phyloP scores from a whole-genome alignment of 768 basidiomycete species.

The Pleurotus tuber-regium region DNA sequence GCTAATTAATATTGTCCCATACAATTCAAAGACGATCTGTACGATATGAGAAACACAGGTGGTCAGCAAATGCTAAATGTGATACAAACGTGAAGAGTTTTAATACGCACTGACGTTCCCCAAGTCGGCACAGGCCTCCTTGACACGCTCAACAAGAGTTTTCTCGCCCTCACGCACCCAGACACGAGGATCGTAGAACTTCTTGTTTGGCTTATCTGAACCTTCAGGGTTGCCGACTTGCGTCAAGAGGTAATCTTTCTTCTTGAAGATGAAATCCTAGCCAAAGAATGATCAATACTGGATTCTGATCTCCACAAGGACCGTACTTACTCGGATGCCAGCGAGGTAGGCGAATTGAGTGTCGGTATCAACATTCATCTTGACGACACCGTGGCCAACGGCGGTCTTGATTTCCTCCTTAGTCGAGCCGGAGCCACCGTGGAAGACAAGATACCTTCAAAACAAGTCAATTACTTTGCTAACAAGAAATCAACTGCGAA shows the following conservation, averaged over 20 bases:
- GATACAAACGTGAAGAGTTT: neutral
- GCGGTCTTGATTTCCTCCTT: constrained; percentile 95
- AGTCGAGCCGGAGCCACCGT: constrained; percentile 97
- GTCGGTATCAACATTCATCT: constrained; percentile 99
- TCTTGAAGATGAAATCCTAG: constrained; percentile 82
- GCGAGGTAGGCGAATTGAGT: constrained; percentile 88
- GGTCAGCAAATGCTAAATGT: no score
- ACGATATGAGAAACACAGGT: no score
- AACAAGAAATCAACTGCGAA: neutral
- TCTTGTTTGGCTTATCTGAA: constrained; percentile 98
- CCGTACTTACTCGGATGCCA: constrained; percentile 67
- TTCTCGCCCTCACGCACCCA: constrained; percentile 99
- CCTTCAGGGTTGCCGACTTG: constrained; percentile 99
- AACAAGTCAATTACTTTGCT: constrained; percentile 1
- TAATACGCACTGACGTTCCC: constrained; percentile 48
- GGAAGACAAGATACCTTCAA: constrained; percentile 94
- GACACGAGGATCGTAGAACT: constrained; percentile 95
- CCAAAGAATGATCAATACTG: constrained; percentile 6
- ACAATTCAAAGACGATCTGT: no score
- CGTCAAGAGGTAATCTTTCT: constrained; percentile 82
- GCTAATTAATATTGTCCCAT: no score
- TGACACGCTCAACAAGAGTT: constrained; percentile 83
- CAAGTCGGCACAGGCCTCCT: constrained; percentile 90
- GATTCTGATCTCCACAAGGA: neutral
- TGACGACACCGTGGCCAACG: constrained; percentile 90